Percentiles rank a stretch among this genome's conserved stretches.
These are phyloP conservation scores for Boletus mariae DNA, from an alignment of 1,284 basidiomycete genomes.

Conservation along the genomic window DNA sequence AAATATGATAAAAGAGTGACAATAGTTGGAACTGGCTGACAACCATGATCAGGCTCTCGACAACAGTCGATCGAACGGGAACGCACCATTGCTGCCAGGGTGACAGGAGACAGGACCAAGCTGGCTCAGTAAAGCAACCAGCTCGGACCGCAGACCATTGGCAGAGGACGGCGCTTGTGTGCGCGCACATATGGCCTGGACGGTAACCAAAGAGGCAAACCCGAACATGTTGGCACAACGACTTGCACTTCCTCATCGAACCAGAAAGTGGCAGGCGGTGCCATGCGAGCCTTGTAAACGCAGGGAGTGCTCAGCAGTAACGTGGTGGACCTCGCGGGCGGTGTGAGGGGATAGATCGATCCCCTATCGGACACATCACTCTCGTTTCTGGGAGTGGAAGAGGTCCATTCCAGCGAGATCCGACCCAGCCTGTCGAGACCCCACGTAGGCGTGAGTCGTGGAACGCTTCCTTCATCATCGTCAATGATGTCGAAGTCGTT, in stretches of 20 bases:
- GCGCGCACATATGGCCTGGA: conserved; percentile 4
- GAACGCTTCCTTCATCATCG: not conserved
- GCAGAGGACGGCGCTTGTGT: not conserved
- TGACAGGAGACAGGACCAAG: not conserved
- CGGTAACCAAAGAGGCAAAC: not conserved
- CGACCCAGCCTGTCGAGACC: not conserved
- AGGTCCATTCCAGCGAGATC: not conserved
- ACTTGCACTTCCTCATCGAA: not conserved
- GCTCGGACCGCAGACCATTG: not conserved
- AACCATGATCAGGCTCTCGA: not conserved
- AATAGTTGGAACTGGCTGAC: conserved; percentile 14
- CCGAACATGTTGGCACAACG: not conserved
- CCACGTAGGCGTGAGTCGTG: not conserved
- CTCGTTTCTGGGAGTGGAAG: not conserved
- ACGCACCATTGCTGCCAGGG: conserved; percentile 7
- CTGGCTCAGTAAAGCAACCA: conserved; percentile 9
- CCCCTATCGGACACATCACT: conserved; percentile 2
- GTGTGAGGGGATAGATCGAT: conserved; percentile 16
- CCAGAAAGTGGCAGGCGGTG: not conserved
- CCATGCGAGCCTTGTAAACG: not conserved
- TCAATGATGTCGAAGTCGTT: not conserved
- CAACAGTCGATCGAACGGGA: not conserved
- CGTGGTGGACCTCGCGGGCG: not conserved
- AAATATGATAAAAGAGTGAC: conserved; percentile 12
- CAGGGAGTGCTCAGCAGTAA: not conserved